Conservation (phyloP, 2,329 filamentous ascomycete genomes). For the Immersiporthe knoxdaviesiana region DNA sequence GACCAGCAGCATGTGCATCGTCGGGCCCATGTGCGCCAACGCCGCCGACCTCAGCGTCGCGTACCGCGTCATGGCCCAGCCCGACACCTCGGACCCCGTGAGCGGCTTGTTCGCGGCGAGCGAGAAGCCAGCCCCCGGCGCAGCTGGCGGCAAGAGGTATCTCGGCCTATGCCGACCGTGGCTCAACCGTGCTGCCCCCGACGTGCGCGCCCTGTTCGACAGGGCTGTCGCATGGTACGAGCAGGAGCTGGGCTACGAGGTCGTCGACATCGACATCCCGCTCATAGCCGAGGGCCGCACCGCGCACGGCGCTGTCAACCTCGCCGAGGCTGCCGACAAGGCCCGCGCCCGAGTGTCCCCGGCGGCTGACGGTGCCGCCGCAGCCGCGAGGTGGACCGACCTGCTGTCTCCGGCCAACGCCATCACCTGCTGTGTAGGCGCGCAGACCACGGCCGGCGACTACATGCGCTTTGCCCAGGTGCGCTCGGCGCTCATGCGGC, state of each 20-base stretch:
- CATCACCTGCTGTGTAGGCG: slow-evolving; percentile 67
- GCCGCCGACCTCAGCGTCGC: slow-evolving; percentile 78
- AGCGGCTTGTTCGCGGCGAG: slow-evolving; percentile 68
- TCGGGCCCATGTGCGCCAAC: slow-evolving; percentile 75
- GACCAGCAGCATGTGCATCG: slow-evolving; percentile 61
- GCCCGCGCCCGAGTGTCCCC: slow-evolving; percentile 38
- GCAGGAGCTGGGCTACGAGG: slow-evolving; percentile 50
- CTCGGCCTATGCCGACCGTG: slow-evolving; percentile 72
- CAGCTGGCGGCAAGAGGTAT: slow-evolving; percentile 56
- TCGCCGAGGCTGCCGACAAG: slow-evolving; percentile 67
- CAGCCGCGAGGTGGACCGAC: slow-evolving; percentile 54
- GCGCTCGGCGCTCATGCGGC: slow-evolving; percentile 76
- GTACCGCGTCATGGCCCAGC: slow-evolving; percentile 79
- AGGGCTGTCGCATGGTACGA: slow-evolving; percentile 62
- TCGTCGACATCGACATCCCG: slow-evolving; percentile 67
- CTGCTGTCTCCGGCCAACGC: slow-evolving; percentile 69
- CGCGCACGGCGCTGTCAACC: slow-evolving; percentile 77
- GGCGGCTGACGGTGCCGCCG: slow-evolving; percentile 42
- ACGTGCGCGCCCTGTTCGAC: slow-evolving; percentile 65
- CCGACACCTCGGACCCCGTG: slow-evolving; percentile 64
- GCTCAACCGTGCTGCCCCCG: slow-evolving; percentile 69
- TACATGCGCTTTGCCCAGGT: slow-evolving; percentile 74
- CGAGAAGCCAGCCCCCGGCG: slow-evolving; percentile 46
- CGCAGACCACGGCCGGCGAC: slow-evolving; percentile 68
- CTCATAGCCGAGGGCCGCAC: slow-evolving; percentile 71